phyloP scores from a whole-genome alignment of 2,329 filamentous ascomycete species.

The Cytospora schulzeri region DNA sequence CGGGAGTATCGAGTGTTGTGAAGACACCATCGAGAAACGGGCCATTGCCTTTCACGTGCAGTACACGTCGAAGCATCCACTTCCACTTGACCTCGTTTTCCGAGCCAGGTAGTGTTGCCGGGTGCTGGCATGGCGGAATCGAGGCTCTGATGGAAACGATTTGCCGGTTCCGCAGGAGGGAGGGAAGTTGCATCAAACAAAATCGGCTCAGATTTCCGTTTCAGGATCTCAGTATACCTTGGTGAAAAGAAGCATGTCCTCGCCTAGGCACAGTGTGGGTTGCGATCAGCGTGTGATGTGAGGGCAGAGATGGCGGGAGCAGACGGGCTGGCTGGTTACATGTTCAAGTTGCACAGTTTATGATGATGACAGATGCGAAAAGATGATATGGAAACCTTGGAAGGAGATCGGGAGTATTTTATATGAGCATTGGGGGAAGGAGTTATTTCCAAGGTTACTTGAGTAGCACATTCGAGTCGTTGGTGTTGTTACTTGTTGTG shows the following conservation, averaged over 20 bases:
- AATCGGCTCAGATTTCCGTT: neutral
- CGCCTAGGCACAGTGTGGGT: no score
- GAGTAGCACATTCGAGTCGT: neutral
- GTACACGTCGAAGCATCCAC: neutral
- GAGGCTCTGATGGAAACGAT: neutral
- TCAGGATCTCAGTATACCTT: neutral
- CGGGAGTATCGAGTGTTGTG: neutral
- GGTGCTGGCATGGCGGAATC: conserved; percentile 3
- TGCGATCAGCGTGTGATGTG: neutral
- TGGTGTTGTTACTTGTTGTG: neutral
- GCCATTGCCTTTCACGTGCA: neutral
- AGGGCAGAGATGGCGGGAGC: neutral
- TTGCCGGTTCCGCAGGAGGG: neutral
- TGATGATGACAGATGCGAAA: neutral
- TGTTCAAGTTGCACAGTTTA: neutral
- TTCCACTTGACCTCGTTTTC: neutral
- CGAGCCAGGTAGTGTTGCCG: neutral
- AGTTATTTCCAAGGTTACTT: neutral
- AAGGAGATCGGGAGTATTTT: neutral
- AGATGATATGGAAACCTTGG: neutral
- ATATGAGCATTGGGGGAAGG: neutral
- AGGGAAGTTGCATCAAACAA: conserved; percentile 5
- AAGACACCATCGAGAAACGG: neutral
- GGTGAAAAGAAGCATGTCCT: neutral
- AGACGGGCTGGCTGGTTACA: conserved; percentile 1